A percentile compares a stretch with the other conserved stretches of the same genome.
phyloP scores from a whole-genome alignment of 163 green algal species.

The Chloroidium sp. region DNA sequence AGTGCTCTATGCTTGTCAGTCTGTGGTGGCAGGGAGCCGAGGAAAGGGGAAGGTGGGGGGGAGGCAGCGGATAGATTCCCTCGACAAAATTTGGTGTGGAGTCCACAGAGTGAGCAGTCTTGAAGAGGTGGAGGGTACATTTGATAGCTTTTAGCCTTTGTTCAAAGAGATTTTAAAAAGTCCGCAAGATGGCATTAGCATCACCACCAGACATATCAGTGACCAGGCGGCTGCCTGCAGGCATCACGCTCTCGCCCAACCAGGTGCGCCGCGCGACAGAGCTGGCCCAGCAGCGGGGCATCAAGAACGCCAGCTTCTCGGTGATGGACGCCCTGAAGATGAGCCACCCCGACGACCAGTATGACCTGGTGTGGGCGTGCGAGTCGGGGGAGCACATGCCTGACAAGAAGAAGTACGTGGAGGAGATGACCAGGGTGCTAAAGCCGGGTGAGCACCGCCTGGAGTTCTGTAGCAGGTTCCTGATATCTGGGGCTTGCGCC shows the following conservation, averaged over 20 bases:
- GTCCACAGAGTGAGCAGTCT: no score
- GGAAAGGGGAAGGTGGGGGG: no score
- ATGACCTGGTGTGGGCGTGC: constrained; percentile 94
- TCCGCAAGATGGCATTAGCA: neutral
- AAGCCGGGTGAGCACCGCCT: constrained; percentile 45
- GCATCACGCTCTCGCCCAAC: constrained; percentile 84
- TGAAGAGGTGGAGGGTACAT: no score
- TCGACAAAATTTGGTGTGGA: no score
- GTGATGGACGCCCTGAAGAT: constrained; percentile 30
- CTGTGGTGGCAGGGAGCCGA: no score
- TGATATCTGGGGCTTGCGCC: neutral
- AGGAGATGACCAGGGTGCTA: constrained; percentile 88
- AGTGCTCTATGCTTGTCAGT: no score
- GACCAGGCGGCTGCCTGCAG: constrained; percentile 26
- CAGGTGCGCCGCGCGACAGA: constrained; percentile 78
- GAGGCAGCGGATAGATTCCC: no score
- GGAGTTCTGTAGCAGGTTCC: neutral
- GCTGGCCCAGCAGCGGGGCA: constrained; percentile 63
- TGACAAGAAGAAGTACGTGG: constrained; percentile 89
- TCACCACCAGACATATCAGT: neutral
- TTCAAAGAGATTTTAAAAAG: neutral
- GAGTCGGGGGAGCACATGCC: constrained; percentile 96
- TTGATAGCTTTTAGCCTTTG: neutral
- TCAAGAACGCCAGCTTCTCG: constrained; percentile 74
- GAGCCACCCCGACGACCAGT: constrained; percentile 58